phyloP scores from a whole-genome alignment of 2,329 filamentous ascomycete species.

The Claviceps spartinae region DNA sequence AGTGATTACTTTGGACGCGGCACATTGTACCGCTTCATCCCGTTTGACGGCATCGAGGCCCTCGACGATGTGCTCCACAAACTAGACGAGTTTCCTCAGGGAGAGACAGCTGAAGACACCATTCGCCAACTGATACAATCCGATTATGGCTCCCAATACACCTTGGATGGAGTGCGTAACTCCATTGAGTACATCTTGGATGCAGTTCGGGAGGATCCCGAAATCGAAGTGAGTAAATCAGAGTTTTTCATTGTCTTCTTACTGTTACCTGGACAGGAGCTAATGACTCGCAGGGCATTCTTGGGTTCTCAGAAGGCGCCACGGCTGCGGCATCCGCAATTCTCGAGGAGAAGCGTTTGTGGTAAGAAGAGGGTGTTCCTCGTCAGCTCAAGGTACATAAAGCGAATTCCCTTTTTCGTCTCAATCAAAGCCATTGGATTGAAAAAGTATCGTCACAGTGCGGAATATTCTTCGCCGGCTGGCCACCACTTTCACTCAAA shows the following conservation, averaged over 20 bases:
- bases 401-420: neutral
- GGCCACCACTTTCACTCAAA: constrained; percentile 35
- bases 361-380: constrained; percentile 16
- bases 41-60: constrained; percentile 27
- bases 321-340: constrained; percentile 39
- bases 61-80: constrained; percentile 34
- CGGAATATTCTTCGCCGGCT: constrained; percentile 37
- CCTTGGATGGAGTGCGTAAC: constrained; percentile 6
- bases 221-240: constrained; percentile 15
- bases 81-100: constrained; percentile 40
- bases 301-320: constrained; percentile 49
- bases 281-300: constrained; percentile 27
- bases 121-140: constrained; percentile 34
- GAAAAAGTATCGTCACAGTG: constrained; percentile 19
- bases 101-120: constrained; percentile 39
- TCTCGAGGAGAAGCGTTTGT: constrained; percentile 32
- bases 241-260: neutral
- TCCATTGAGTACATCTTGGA: constrained; percentile 26
- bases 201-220: constrained; percentile 16
- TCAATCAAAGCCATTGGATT: neutral
- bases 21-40: constrained; percentile 42
- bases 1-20: constrained; percentile 43
- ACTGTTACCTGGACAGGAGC: neutral
- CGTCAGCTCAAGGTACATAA: constrained; percentile 21
- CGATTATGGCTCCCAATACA: neutral